A percentile compares a stretch with the other conserved stretches of the same genome.
Conservation (phyloP, 2,329 filamentous ascomycete species). For the Huntiella decipiens region DNA sequence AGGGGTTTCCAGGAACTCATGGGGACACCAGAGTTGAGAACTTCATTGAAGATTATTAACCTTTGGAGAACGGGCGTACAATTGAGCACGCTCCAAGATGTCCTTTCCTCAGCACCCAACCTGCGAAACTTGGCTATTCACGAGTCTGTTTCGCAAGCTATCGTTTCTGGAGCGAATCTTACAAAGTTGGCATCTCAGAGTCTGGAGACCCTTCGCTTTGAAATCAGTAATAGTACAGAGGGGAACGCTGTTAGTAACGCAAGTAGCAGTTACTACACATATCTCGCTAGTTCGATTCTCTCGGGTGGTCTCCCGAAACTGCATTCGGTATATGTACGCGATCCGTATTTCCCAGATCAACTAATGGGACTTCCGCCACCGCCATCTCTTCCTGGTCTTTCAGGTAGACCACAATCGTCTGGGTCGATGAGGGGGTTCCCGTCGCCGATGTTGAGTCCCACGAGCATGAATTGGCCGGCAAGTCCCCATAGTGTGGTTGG, state of each 20-base stretch:
- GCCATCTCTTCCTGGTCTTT: conserved; percentile 32
- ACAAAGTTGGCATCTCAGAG: conserved; percentile 49
- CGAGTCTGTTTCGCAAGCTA: conserved; percentile 28
- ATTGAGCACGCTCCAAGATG: conserved; percentile 37
- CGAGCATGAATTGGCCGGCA: conserved; percentile 12
- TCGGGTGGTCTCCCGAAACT: conserved; percentile 56
- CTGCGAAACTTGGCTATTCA: conserved; percentile 39
- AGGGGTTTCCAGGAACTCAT: conserved; percentile 54
- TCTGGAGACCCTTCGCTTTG: conserved; percentile 59
- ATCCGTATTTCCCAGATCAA: conserved; percentile 63
- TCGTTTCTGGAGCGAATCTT: conserved; percentile 27
- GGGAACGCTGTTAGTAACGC: conserved; percentile 38
- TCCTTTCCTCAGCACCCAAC: conserved; percentile 37
- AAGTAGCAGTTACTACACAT: conserved; percentile 56
- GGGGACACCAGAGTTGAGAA: conserved; percentile 36
- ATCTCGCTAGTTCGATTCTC: conserved; percentile 68
- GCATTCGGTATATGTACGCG: conserved; percentile 64
- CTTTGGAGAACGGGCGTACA: conserved; percentile 55
- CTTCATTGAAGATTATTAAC: conserved; percentile 46
- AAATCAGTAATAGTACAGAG: conserved; percentile 46
- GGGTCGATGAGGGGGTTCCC: conserved; percentile 13
- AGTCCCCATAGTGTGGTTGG: conserved; percentile 16
- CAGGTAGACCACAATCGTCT: conserved; percentile 19
- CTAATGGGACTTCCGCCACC: conserved; percentile 53
- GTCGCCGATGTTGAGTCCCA: conserved; percentile 11